Base-by-base conservation (phyloP, 2,329 filamentous ascomycete species). In the Fusarium proliferatum region DNA sequence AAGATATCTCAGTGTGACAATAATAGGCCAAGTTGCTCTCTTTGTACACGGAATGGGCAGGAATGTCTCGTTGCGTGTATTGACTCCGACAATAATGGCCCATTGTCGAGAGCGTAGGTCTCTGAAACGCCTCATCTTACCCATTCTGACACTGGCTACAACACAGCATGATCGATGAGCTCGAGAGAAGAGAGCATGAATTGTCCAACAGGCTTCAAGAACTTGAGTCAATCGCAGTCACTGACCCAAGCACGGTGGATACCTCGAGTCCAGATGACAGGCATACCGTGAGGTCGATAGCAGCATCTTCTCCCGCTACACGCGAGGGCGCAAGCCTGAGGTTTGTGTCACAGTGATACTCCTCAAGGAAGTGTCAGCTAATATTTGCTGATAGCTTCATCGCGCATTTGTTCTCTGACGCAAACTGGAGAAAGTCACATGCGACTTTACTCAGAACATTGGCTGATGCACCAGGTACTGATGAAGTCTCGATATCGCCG, bases 321-420 rank as follows among this genome's bases (percentile, higher is more conserved):
- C 42, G 69, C 4, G 51, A 64, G 26, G 69, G 69, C 1, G 69
- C 69, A 15, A 72, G 64, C 36, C 16, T 72, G 30, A 62, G 69
- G 69, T 33, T 33, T 33, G 30, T 33, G 12, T 12, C 30, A 33
- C 30, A 12, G 11, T 13, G 30, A 2, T 33, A 33, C 4, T 33
- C 30, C 4, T 33, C 4, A 10, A 33, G 30, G 30, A 33, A 13
- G 30, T 12, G 4, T 33, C 11, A 33, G 30, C 30, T 33, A 33
- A 39, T 3, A 21, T 21, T 12, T 21, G 12, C 11, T 6, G 19
- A 41, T 19, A 71, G 69, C 23, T 72, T 72, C 9, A 69, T 72
- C 6, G 59, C 69, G 11, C 69, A 61, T 6, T 1, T 72, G 0
- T 69, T 72, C 15, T 56, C 69, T 1, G 64, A 72, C 26, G 36